phyloP scores from a whole-genome alignment of 208 protist genomes.

The Acanthamoeba sp. region DNA sequence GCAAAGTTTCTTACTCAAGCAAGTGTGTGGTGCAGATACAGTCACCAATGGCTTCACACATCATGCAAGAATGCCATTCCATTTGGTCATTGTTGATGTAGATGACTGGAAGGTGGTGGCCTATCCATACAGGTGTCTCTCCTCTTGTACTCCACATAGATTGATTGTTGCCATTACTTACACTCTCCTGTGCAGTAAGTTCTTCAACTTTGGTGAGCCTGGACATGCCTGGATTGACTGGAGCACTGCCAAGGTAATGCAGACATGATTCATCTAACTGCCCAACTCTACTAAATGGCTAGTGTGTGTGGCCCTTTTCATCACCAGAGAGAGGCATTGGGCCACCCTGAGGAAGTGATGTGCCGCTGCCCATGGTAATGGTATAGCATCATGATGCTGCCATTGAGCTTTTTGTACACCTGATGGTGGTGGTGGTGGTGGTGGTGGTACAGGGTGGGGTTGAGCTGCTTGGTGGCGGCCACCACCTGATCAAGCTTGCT shows the following conservation, averaged over 20 bases:
- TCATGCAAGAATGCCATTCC: conserved; percentile 19
- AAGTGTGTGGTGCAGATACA: not conserved
- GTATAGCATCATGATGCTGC: no score
- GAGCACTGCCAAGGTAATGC: conserved; percentile 36
- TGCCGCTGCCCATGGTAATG: no score
- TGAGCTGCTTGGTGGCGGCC: not conserved
- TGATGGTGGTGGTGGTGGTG: no score
- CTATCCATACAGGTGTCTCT: conserved; percentile 9
- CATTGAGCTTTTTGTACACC: no score
- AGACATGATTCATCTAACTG: no score
- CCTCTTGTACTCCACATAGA: not conserved
- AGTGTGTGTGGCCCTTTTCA: no score
- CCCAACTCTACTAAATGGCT: no score
- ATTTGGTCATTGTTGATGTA: not conserved
- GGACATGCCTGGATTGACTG: not conserved
- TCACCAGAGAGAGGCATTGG: no score
- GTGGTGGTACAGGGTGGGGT: not conserved
- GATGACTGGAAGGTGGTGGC: conserved; percentile 45
- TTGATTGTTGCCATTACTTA: not conserved
- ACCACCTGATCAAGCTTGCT: not conserved
- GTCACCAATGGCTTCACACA: not conserved
- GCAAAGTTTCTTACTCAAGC: no score
- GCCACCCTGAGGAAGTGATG: no score
- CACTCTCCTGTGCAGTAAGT: not conserved
- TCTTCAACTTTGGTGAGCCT: conserved; percentile 49